phyloP scores from a whole-genome alignment of 129 eudicot species.

The Mikania micrantha region DNA sequence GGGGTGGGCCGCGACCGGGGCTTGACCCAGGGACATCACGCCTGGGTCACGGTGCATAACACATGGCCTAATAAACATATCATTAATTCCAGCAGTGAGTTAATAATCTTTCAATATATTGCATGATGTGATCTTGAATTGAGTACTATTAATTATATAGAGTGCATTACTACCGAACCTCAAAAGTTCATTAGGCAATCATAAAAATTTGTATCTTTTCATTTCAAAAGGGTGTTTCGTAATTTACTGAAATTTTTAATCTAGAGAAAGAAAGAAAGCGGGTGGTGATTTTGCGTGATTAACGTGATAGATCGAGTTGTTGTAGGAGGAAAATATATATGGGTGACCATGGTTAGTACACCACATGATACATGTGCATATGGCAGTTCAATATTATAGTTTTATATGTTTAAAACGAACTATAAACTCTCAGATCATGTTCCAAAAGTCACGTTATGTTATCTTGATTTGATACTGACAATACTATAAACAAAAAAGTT shows the following conservation, averaged over 20 bases:
- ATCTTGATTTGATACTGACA: too few species aligned
- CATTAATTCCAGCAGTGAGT: not conserved
- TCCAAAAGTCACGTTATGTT: too few species aligned
- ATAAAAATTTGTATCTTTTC: not conserved
- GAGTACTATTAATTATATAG: too few species aligned
- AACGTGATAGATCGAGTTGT: slow-evolving; percentile 41
- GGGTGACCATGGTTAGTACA: slow-evolving; percentile 11
- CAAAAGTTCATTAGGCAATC: slow-evolving; percentile 9
- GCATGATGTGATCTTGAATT: slow-evolving; percentile 18
- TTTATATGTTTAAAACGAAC: too few species aligned
- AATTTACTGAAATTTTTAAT: slow-evolving; percentile 7
- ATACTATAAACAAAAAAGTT: too few species aligned
- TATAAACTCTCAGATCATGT: too few species aligned
- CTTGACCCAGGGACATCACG: too few species aligned
- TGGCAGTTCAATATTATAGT: too few species aligned
- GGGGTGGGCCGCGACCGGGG: too few species aligned
- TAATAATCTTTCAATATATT: not conserved
- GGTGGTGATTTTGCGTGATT: slow-evolving; percentile 30
- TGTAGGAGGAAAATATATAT: slow-evolving; percentile 9
- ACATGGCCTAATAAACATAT: too few species aligned
- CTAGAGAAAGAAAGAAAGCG: slow-evolving; percentile 8
- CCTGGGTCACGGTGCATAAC: too few species aligned
- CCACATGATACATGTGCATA: not conserved
- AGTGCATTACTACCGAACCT: slow-evolving; percentile 23
- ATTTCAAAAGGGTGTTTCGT: slow-evolving; percentile 5